Evolutionary conservation across 1,139 yeast species (phyloP).

Genomic region (Starmera stellimalicola): DNA sequence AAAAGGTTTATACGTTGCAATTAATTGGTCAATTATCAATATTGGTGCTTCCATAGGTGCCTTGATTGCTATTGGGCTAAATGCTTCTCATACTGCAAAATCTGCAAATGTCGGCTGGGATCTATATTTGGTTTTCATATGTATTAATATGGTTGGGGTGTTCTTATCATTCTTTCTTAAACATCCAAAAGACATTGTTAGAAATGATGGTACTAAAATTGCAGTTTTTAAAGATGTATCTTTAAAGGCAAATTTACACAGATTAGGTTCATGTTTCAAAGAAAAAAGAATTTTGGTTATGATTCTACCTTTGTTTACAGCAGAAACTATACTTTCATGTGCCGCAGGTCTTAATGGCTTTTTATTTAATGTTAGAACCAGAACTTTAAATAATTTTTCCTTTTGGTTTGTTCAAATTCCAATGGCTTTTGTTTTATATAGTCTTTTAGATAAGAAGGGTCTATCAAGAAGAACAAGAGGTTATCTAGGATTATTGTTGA

Average conservation of each 20-base stretch:
- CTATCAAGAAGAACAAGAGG: slow-evolving; percentile 1
- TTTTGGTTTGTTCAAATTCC: slow-evolving; percentile 1
- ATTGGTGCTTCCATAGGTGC: slow-evolving; percentile 1
- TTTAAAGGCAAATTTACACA: background rate
- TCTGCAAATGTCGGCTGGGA: background rate
- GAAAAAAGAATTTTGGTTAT: background rate
- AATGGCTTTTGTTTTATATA: slow-evolving; percentile 1
- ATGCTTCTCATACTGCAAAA: background rate
- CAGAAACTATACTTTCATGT: slow-evolving; percentile 1
- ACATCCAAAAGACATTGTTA: slow-evolving; percentile 1
- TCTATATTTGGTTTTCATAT: background rate
- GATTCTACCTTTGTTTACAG: background rate
- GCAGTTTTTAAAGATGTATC: slow-evolving; percentile 1
- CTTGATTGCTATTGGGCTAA: background rate
- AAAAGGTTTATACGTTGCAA: slow-evolving; percentile 1
- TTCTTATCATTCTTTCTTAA: background rate
- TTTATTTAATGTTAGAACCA: slow-evolving; percentile 1
- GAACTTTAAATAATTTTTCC: slow-evolving; percentile 1
- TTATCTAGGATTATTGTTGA: background rate
- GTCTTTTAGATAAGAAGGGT: background rate
- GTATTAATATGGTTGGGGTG: background rate
- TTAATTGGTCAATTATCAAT: background rate
- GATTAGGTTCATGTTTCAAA: background rate
- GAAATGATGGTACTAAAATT: slow-evolving; percentile 1
- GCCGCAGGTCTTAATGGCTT: background rate